Evolutionary conservation across 78 protist species (phyloP), one percentile per base, ranked within the genome.

Genomic region (Dictyostelium purpureum): DNA sequence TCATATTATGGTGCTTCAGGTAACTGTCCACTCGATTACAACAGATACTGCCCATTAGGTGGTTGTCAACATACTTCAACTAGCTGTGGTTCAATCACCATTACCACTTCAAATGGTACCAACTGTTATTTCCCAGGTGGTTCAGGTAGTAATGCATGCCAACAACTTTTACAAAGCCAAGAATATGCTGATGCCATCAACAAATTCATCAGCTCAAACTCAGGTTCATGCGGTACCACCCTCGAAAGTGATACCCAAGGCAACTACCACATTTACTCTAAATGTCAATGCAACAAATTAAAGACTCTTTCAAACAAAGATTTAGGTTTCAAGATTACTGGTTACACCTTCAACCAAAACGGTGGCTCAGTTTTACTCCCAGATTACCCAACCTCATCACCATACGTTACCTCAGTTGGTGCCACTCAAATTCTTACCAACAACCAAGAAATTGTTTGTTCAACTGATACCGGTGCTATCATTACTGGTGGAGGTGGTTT

Each of bases 401-500:
- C 90, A 12, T 95, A 79, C 80, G 94, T 95, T 24, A 66, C 88
- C 7, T 69, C 97, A 11, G 95, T 90, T 43, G 85, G 95, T n/a
- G 71, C 87, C 19, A 95, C 88, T 57, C 57, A 79, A 26, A 42
- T 61, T 43, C 73, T 49, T 24, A 57, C 26, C 2, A 6, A 75
- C 69, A 18, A 43, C 14, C 38, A 37, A 73, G 91, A 91, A 24
- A 59, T 77, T 18, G 87, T 66, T 11, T 71, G 56, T 18, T 82
- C 91, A 14, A 28, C 76, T 1, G 85, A 52, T 4, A 54, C 56
- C 5, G 96, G 96, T 33, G 71, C 57, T n/a, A 31, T 65, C 16
- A 19, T 57, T 40, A 82, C 96, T 6, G 21, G 88, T 16, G 96
- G 97, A 7, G 97, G 97, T 40, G 97, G 97, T 45, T 92, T 96